Conservation (phyloP, 208 protist species). For the Sergeia podlipaevii region DNA sequence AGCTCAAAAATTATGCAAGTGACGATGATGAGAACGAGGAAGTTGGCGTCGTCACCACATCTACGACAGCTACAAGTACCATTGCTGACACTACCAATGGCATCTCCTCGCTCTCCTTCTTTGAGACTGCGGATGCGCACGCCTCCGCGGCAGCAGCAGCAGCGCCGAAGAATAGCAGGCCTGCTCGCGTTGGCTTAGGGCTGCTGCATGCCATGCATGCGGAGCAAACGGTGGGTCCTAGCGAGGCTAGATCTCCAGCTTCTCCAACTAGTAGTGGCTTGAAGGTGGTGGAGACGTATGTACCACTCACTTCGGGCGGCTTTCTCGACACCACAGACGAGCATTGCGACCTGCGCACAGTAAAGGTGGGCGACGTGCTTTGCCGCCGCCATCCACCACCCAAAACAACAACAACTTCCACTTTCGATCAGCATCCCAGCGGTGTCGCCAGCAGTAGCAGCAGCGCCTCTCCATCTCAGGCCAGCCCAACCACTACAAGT, state of each 20-base stretch:
- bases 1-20: slow-evolving; percentile 29
- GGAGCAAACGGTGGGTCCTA: not conserved
- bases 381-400: not conserved
- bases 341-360: slow-evolving; percentile 13
- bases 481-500: too few relatives aligned
- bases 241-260: not conserved
- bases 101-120: not conserved
- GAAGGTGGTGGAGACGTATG: slow-evolving; percentile 58
- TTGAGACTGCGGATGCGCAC: not conserved
- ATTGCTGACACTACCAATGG: not conserved
- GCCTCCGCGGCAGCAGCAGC: not conserved
- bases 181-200: slow-evolving; percentile 24
- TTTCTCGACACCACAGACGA: slow-evolving; percentile 61
- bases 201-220: slow-evolving; percentile 58
- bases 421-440: not conserved
- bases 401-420: not conserved
- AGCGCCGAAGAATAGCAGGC: not conserved
- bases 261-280: not conserved
- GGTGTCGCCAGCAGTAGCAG: not conserved
- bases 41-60: slow-evolving; percentile 7
- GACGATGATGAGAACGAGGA: slow-evolving; percentile 37
- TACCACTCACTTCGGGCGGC: slow-evolving; percentile 69
- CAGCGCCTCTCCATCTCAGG: not conserved
- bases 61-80: slow-evolving; percentile 1
- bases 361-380: slow-evolving; percentile 41